Percentiles rank a stretch among this genome's conserved stretches.
phyloP scores from a whole-genome alignment of 805 yeast species.

The Yarrowia deformans region DNA sequence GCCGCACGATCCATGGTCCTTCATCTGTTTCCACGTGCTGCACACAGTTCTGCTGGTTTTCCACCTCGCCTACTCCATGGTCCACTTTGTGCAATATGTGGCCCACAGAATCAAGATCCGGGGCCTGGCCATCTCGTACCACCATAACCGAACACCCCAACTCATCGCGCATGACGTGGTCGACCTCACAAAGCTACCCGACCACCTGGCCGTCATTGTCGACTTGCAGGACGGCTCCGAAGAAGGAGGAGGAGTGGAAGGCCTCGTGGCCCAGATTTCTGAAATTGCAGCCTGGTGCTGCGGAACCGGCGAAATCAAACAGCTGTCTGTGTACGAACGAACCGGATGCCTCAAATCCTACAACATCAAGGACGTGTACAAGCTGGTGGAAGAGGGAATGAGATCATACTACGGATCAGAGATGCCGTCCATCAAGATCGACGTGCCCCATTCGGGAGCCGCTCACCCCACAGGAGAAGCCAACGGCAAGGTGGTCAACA shows the following conservation, averaged over 20 bases:
- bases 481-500: conserved; percentile 29
- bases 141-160: conserved; percentile 61
- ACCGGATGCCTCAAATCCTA: conserved; percentile 67
- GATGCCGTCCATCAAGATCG: conserved; percentile 67
- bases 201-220: conserved; percentile 75
- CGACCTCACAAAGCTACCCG: conserved; percentile 77
- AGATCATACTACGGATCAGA: conserved; percentile 76
- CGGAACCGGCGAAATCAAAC: conserved; percentile 77
- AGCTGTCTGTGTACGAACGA: conserved; percentile 77
- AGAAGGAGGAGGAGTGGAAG: conserved; percentile 89
- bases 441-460: conserved; percentile 64
- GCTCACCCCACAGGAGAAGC: conserved; percentile 44
- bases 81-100: conserved; percentile 34
- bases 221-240: conserved; percentile 76
- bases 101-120: conserved; percentile 36
- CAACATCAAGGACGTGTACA: conserved; percentile 54
- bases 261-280: conserved; percentile 75
- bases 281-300: conserved; percentile 86
- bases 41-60: conserved; percentile 41
- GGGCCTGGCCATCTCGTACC: conserved; percentile 42
- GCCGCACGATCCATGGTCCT: conserved; percentile 27
- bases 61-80: conserved; percentile 39
- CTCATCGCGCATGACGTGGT: conserved; percentile 83
- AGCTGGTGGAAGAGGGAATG: conserved; percentile 65
- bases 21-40: conserved; percentile 41